Evolutionary conservation across 495 filamentous ascomycete species (phyloP).

Genomic region (Aspergillus sparsus): DNA sequence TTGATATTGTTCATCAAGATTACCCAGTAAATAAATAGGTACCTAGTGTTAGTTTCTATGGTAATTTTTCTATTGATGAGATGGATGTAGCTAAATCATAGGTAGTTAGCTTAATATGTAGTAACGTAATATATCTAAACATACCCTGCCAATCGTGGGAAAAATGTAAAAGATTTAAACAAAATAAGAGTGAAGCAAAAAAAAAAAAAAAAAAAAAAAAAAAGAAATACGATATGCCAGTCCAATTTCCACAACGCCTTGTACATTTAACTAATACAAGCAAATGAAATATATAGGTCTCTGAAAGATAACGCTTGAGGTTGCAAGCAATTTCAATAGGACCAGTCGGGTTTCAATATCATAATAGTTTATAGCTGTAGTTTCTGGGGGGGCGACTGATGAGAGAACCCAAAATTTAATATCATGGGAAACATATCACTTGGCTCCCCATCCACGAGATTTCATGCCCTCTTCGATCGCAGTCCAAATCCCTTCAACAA

Average conservation of each 20-base stretch:
- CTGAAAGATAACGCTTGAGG: conserved; percentile 2
- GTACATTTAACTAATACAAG: not conserved
- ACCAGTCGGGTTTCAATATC: too few species aligned
- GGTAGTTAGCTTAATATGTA: too few species aligned
- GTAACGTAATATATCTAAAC: too few species aligned
- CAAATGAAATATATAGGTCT: not conserved
- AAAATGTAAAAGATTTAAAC: too few species aligned
- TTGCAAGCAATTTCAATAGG: not conserved
- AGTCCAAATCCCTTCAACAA: conserved; percentile 92
- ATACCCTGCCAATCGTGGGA: too few species aligned
- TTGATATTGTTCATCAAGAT: too few species aligned
- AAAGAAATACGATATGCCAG: not conserved
- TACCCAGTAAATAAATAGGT: too few species aligned
- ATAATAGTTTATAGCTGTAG: not conserved
- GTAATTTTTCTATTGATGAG: too few species aligned
- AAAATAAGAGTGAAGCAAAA: not conserved
- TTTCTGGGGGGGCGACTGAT: not conserved
- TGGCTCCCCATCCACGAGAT: conserved; percentile 73
- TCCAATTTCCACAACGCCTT: conserved; percentile 1
- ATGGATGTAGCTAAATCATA: too few species aligned
- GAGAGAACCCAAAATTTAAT: not conserved
- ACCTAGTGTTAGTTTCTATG: too few species aligned
- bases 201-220: not conserved
- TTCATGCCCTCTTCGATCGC: conserved; percentile 87
- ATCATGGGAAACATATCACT: conserved; percentile 29